Base-by-base conservation (phyloP, 2,329 filamentous ascomycete species). In the Bimuria novae-zelandiae region DNA sequence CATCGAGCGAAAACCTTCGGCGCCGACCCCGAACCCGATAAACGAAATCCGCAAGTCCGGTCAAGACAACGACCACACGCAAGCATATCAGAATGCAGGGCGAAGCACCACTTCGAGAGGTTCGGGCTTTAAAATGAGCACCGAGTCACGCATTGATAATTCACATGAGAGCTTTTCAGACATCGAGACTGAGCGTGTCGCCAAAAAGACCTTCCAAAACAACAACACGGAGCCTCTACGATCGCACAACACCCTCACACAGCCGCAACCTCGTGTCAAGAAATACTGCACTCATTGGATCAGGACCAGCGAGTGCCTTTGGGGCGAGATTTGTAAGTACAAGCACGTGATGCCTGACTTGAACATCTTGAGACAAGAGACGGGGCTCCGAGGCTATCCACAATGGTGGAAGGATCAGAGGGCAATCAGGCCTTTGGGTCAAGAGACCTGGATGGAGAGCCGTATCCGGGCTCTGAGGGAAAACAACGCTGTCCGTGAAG, bases 341-440 rank as follows among this genome's bases (percentile, higher is more conserved):
- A 93, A 92, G 76, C 92, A 96, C 71, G 89, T 94, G 70, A 96
- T 96, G 89, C 92, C 92, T 0, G 85, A 92, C 59, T 79, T 79
- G 45, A 76, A 79, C 0, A 89, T 85, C 1, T 84, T 95, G 62
- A 76, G 83, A 37, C 79, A 81, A 6, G 80, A 96, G 19, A 47
- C 44, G 2, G 92, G 92, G 0, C 82, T 96, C 45, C 74, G 75
- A 2, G 73, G 75, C 2, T 73, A 80, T 14, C 84, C 84, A 7
- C 70, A 72, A 7, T 87, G 84, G 84, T 85, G 78, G 65, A 76
- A 77, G 48, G 80, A 85, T 48, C 78, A 79, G 61, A 62, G 57
- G 19, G 67, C 67, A 1, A 62, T 76, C 4, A 27, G 41, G 27
- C 22, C 48, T 4, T 45, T 55, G 19, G 49, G 52, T 1, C 55